These are phyloP conservation scores for Sugiyamaella japonica DNA, from an alignment of 1,139 yeast species.

Conservation along the genomic window DNA sequence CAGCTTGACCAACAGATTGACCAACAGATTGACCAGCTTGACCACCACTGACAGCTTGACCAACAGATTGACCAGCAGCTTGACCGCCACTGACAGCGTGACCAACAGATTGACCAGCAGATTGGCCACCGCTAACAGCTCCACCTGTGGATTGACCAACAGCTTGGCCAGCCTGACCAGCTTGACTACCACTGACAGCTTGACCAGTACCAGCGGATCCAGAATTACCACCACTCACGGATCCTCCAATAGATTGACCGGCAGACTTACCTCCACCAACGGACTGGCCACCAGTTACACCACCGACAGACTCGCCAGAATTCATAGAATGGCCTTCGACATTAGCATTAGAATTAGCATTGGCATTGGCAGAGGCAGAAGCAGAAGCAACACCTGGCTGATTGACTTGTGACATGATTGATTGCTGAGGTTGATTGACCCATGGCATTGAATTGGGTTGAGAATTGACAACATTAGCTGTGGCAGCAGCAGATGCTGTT, in stretches of 20 bases:
- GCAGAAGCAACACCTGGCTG: not conserved
- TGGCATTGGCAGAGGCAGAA: not conserved
- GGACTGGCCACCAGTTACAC: not conserved
- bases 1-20: not conserved
- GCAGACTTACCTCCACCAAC: not conserved
- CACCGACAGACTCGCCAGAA: too few species aligned
- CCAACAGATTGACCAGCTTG: too few species aligned
- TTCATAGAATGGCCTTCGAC: not conserved
- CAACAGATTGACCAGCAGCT: too few species aligned
- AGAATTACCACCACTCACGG: not conserved
- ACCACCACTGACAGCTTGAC: too few species aligned
- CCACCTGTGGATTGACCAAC: not conserved
- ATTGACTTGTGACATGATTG: not conserved
- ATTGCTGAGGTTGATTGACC: not conserved
- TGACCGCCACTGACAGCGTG: too few species aligned
- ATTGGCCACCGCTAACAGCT: not conserved
- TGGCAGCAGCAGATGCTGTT: not conserved
- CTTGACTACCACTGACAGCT: not conserved
- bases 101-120: too few species aligned
- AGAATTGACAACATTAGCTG: not conserved
- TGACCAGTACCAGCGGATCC: not conserved
- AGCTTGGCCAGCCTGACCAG: not conserved
- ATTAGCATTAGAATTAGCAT: not conserved
- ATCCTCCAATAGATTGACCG: not conserved
- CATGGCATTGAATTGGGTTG: not conserved